A percentile compares a stretch with the other conserved stretches of the same genome.
phyloP scores from a whole-genome alignment of 345 rosid species.

The Sisymbrium irio region DNA sequence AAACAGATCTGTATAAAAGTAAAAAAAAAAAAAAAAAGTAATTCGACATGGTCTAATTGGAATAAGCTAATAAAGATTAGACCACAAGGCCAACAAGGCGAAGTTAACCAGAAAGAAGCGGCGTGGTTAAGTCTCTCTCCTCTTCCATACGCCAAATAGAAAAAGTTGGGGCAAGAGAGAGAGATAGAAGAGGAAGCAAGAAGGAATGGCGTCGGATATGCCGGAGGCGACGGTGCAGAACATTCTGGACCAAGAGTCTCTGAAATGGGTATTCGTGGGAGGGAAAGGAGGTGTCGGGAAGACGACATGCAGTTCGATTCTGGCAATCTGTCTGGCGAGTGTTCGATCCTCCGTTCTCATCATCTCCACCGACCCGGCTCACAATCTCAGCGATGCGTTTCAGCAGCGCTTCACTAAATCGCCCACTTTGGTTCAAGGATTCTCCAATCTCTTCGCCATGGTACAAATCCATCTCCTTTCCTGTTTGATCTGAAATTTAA shows the following conservation, averaged over 20 bases:
- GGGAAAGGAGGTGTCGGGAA: conserved; percentile 99
- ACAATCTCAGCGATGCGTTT: conserved; percentile 98
- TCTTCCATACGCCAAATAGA: too few relatives aligned
- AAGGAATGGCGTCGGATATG: conserved; percentile 37
- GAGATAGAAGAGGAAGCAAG: background rate
- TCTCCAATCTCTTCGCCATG: conserved; percentile 94
- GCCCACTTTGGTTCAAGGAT: conserved; percentile 88
- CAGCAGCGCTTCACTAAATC: conserved; percentile 91
- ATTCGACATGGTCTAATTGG: too few relatives aligned
- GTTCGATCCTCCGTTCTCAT: conserved; percentile 93
- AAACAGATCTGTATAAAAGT: too few relatives aligned
- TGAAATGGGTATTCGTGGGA: conserved; percentile 98
- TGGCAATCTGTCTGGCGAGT: conserved; percentile 69
- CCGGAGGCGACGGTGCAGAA: conserved; percentile 74
- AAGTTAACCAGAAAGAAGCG: too few relatives aligned
- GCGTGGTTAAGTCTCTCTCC: too few relatives aligned
- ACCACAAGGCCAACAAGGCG: too few relatives aligned
- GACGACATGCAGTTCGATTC: conserved; percentile 93
- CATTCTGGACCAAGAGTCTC: conserved; percentile 78
- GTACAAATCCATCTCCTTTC: conserved; percentile 39
- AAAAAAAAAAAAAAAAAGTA: too few relatives aligned
- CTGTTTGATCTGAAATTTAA: too few relatives aligned
- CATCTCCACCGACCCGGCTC: conserved; percentile 99
- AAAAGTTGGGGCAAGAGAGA: too few relatives aligned
- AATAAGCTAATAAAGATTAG: too few relatives aligned